Evolutionary conservation across 2,329 filamentous ascomycete species (phyloP).

Genomic region (Neospermospora avenae): DNA sequence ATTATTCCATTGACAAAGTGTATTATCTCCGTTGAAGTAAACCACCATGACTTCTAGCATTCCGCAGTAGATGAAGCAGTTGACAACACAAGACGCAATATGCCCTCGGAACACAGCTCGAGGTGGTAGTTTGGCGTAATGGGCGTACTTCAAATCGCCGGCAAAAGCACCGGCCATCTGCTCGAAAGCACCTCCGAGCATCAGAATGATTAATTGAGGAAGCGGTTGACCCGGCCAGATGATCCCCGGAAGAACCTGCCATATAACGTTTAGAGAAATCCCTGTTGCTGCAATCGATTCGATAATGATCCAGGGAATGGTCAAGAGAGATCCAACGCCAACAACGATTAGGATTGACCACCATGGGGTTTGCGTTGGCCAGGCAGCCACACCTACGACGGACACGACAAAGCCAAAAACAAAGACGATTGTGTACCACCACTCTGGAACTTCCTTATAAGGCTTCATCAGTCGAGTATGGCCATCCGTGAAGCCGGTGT

Average conservation of each 20-base stretch:
- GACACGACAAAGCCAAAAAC: slow-evolving; percentile 41
- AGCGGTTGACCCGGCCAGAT: slow-evolving; percentile 8
- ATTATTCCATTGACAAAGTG: slow-evolving; percentile 13
- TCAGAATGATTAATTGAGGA: slow-evolving; percentile 7
- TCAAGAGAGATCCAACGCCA: slow-evolving; percentile 44
- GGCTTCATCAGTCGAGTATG: slow-evolving; percentile 52
- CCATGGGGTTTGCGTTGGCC: slow-evolving; percentile 44
- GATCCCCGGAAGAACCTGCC: slow-evolving; percentile 12
- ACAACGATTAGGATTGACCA: slow-evolving; percentile 50
- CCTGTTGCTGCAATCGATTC: slow-evolving; percentile 47
- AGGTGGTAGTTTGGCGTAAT: slow-evolving; percentile 37
- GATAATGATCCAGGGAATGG: slow-evolving; percentile 46
- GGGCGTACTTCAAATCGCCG: slow-evolving; percentile 37
- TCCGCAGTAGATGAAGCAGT: slow-evolving; percentile 12
- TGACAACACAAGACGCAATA: slow-evolving; percentile 11
- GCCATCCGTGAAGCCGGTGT: slow-evolving; percentile 44
- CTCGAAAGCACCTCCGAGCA: slow-evolving; percentile 29
- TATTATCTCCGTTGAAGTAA: slow-evolving; percentile 7
- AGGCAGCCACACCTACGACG: slow-evolving; percentile 40
- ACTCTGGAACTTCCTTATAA: slow-evolving; percentile 52
- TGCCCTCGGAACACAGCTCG: slow-evolving; percentile 36
- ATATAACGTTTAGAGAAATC: slow-evolving; percentile 30
- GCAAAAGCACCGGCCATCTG: slow-evolving; percentile 27
- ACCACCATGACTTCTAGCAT: slow-evolving; percentile 12
- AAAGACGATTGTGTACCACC: slow-evolving; percentile 46